phyloP scores from a whole-genome alignment of 345 rosid genomes.

The Draba incana region DNA sequence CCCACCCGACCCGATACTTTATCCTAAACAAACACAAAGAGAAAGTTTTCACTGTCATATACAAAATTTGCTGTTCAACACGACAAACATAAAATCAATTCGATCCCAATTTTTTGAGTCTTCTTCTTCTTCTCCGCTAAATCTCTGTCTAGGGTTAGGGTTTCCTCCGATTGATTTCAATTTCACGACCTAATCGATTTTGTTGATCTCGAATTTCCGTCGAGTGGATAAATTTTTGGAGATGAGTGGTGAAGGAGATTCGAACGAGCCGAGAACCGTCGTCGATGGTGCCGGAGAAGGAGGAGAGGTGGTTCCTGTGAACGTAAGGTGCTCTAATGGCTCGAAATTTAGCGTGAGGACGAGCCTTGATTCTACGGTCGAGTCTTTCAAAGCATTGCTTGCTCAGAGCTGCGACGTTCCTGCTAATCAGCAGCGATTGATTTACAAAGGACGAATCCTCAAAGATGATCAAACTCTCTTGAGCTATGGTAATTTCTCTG shows the following conservation, averaged over 20 bases:
- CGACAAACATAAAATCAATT: background rate
- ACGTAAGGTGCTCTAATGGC: constrained; percentile 65
- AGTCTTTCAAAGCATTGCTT: constrained; percentile 56
- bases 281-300: constrained; percentile 30
- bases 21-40: background rate
- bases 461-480: constrained; percentile 73
- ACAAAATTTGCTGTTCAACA: background rate
- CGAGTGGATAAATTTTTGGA: background rate
- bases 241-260: constrained; percentile 55
- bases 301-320: constrained; percentile 48
- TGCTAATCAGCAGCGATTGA: constrained; percentile 77
- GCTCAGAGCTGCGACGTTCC: constrained; percentile 68
- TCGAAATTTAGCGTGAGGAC: constrained; percentile 56
- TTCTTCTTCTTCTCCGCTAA: background rate
- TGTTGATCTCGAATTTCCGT: background rate
- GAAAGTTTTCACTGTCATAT: background rate
- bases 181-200: background rate
- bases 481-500: constrained; percentile 56
- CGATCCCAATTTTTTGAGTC: background rate
- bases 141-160: background rate
- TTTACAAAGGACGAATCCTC: constrained; percentile 80
- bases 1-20: background rate
- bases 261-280: constrained; percentile 50
- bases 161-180: constrained; percentile 4
- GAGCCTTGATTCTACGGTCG: constrained; percentile 59